Conservation (phyloP, 1,284 basidiomycete species). For the Neonothopanus nambi region DNA sequence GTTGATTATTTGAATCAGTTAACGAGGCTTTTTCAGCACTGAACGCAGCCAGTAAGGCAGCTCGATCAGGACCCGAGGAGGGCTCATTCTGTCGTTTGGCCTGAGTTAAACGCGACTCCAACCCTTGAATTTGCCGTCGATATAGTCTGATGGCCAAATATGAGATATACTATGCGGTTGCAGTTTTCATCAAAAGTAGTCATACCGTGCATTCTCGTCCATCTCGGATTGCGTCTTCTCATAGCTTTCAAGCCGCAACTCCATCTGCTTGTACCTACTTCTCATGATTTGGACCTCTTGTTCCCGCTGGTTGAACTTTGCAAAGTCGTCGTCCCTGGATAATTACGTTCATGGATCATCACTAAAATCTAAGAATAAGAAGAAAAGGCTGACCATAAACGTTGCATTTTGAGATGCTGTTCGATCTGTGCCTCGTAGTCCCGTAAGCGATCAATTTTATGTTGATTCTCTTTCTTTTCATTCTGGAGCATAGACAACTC, state of each 20-base stretch:
- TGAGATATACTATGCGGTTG: neutral
- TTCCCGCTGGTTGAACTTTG: constrained; percentile 63
- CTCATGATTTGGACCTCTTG: constrained; percentile 56
- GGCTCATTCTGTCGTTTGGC: constrained; percentile 20
- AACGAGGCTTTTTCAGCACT: constrained; percentile 48
- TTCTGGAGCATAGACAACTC: constrained; percentile 65
- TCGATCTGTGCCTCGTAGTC: constrained; percentile 77
- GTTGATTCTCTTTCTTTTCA: constrained; percentile 66
- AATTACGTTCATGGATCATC: constrained; percentile 8
- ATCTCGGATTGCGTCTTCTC: constrained; percentile 49
- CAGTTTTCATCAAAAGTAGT: neutral
- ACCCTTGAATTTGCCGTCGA: constrained; percentile 55
- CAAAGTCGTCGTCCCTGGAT: constrained; percentile 70
- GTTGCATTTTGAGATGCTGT: constrained; percentile 67
- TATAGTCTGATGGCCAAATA: constrained; percentile 42
- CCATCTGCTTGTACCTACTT: constrained; percentile 62
- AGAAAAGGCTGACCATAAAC: constrained; percentile 65
- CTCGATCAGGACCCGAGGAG: constrained; percentile 18
- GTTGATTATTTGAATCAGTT: constrained; percentile 43
- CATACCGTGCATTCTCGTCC: constrained; percentile 58
- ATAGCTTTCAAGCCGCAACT: constrained; percentile 57
- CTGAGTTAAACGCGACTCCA: constrained; percentile 53
- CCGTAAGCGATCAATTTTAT: constrained; percentile 68
- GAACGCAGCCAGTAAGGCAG: constrained; percentile 38
- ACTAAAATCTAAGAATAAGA: neutral